Evolutionary conservation across 345 rosid species (phyloP).

Genomic region (Eucalyptus urophylla): DNA sequence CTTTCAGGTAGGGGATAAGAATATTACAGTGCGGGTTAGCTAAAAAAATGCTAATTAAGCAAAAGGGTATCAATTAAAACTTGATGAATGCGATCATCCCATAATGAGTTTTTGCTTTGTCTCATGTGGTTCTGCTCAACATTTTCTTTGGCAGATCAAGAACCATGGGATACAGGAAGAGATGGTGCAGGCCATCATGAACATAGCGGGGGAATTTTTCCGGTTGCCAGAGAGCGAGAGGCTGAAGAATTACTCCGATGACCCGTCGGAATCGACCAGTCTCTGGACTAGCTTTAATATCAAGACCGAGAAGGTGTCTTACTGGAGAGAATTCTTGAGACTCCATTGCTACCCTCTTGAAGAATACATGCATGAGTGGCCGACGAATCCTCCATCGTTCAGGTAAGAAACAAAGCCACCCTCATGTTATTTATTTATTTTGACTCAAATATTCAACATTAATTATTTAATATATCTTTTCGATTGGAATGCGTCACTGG

Average conservation of each 20-base stretch:
- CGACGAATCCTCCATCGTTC: conserved; percentile 56
- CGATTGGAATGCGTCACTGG: neutral
- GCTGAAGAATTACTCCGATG: conserved; percentile 52
- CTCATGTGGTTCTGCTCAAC: neutral
- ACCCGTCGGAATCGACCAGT: conserved; percentile 40
- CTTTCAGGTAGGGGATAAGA: neutral
- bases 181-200: conserved; percentile 13
- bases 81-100: neutral
- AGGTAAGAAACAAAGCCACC: conserved; percentile 5
- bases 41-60: neutral
- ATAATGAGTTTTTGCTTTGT: neutral
- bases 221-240: conserved; percentile 53
- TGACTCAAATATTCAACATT: neutral
- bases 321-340: conserved; percentile 80
- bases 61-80: neutral
- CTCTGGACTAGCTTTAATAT: conserved; percentile 71
- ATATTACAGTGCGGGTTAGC: neutral
- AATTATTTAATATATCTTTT: neutral
- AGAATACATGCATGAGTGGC: conserved; percentile 60
- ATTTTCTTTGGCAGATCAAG: conserved; percentile 29
- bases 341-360: conserved; percentile 69
- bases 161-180: conserved; percentile 50
- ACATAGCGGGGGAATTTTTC: conserved; percentile 42
- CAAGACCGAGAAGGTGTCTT: conserved; percentile 45
- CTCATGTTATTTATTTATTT: neutral